Evolutionary conservation across 2,329 filamentous ascomycete species (phyloP), one percentile per base, ranked within the genome.

Genomic region (Hymenoscyphus linearis): DNA sequence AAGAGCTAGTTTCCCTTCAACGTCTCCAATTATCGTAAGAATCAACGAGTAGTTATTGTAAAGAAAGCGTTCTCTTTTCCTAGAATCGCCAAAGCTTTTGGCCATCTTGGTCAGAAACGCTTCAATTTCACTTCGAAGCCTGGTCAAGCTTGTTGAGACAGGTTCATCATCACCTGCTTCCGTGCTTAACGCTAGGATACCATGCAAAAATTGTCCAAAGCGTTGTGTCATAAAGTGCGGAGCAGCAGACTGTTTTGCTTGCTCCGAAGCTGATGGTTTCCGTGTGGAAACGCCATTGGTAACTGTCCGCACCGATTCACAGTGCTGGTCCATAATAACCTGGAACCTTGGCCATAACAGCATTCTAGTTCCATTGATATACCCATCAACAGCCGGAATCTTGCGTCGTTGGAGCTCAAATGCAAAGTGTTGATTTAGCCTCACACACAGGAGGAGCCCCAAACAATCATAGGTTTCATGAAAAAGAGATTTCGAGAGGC

Each of bases 11-110:
- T 90, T 90, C 3, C 91, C 91, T 12, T 82, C 80, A 4, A 85
- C 82, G 69, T 93, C 89, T 70, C 89, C 85, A 66, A 99, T 89
- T 64, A 99, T 97, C 12, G 95, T 97, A 69, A 91, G 80, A n/a
- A 99, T 84, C 65, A 99, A 80, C 59, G 91, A 96, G 75, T 96
- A 98, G 74, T 99, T 99, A 73, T 98, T 99, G 72, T 90, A 95
- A 70, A 99, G 75, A 72, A 98, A 98, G 52, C 95, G 81, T 67
- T 93, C 89, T 67, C 88, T 82, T 77, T 96, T 96, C 72, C 91
- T 85, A 65, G 84, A 82, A 70, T 96, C 93, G 22, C 84, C 86
- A 64, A 93, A 90, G 0, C 80, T 79, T 67, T 91, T 88, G 71
- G 90, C 89, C 62, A 93, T 80, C 72, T 89, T 91, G 5, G 84